Base-by-base conservation (phyloP, 2,329 filamentous ascomycete genomes). In the Lasiodiplodia sp. region DNA sequence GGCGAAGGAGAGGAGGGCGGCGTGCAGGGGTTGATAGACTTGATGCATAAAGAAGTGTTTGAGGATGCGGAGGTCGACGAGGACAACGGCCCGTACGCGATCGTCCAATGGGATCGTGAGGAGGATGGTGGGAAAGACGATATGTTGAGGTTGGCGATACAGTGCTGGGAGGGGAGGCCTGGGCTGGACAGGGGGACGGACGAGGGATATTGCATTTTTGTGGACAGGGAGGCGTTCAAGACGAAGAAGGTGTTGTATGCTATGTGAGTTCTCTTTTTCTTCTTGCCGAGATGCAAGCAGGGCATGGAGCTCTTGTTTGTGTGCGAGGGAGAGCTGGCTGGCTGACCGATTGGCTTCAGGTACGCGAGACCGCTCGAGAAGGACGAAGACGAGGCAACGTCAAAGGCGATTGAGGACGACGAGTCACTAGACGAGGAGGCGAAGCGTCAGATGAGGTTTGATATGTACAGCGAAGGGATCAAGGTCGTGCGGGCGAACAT, bases 401-500 rank as follows among this genome's bases (percentile, higher is more conserved):
- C 10, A 18, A 21, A 28, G 38, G 40, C 10, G 21, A 62, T 62
- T 3, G 21, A 47, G 21, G 12, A n/a, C 3, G 57, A 62, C 8
- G 40, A 28, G 16, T 47, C 57, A 4, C 31, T 62, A 18, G 57
- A 62, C n/a, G 57, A 62, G 34, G 40, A 62, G 57, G 25, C 38
- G 23, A 62, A 49, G 40, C 28, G 14, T 34, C 14, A 21, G 23
- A n/a, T 14, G 37, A 34, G 25, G 40, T 25, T 62, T 12, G 57
- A 25, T 5, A 49, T 28, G 40, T 62, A 62, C 23, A 49, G 31
- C 25, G 57, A 62, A 28, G 38, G 57, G 6, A 47, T 62, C 18
- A 28, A 18, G 7, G 57, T 62, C 23, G 23, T 21, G 2, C 57
- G 57, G 23, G n/a, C 57, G 21, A 62, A 23, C 2, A 31, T 62